Evolutionary conservation across 768 basidiomycete genomes (phyloP), one percentile per base, ranked within the genome.

Genomic region (Podaxis rugospora): DNA sequence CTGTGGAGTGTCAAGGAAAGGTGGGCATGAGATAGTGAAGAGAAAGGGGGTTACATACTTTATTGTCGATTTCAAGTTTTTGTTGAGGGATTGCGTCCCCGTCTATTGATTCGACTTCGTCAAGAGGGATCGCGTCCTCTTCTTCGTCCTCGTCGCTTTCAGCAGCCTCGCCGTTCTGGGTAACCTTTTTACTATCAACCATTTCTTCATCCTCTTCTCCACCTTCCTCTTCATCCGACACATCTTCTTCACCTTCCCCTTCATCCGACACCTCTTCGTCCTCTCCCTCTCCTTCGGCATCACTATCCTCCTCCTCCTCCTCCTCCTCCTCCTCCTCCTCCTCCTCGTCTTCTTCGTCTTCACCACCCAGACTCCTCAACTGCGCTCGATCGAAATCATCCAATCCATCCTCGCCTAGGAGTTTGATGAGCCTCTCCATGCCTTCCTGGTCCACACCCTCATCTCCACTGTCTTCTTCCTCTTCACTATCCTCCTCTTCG

Each of bases 11-110:
- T 32, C 58, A 39, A 55, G 58, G 59, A 37, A 27, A 55, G 39
- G 25, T 25, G 51, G 37, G 35, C 37, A 53, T n/a, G 1, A 52
- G 35, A 44, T 16, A 56, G 36, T 4, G 18, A 37, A 9, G 50
- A 36, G 51, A 36, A 21, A 23, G 56, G 51, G 35, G 1, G 32
- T 59, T 51, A 76, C 84, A 50, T 54, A 90, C 93, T 66, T 82
- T 83, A 74, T 95, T 91, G 78, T 95, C 86, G 57, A 92, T 84
- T 65, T 88, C 87, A 50, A 93, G 74, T 77, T 94, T 95, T 78
- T 89, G 88, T 61, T 78, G 79, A n/a, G 89, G 92, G 28, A 94
- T 81, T 1, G 78, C 83, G 68, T 96, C 95, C 59, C 92, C 89
- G 63, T 94, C 91, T 13, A 93, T 78, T 16, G 80, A 82, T 16